Evolutionary conservation across 1,284 basidiomycete genomes (phyloP), one percentile per base, ranked within the genome.

Genomic region (Chalciporus piperatoides): DNA sequence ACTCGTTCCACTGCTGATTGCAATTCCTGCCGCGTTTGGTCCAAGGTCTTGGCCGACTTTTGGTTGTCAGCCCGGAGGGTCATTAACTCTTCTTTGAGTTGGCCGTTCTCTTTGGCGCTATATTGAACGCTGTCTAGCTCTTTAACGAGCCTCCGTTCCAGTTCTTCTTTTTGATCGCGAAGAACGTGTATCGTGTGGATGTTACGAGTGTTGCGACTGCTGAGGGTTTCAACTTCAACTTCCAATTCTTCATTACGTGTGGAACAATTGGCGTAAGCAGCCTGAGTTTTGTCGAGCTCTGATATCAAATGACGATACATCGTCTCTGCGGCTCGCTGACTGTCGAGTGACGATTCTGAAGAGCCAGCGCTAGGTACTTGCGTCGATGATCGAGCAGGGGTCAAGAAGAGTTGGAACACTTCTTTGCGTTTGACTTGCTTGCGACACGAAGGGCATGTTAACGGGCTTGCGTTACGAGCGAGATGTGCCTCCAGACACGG

Each of bases 381-480:
- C n/a, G 32, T 44, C 8, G 43, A 50, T 5, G 52, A 36, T 27
- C 49, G 58, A 30, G 53, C 55, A 19, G 65, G 47, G 6, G 55
- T 14, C 12, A 68, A 54, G 36, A 66, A 65, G 41, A 65, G 46
- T 9, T 59, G 48, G 19, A 68, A 54, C 0, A 60, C 61, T 14
- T 68, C 63, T 39, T 36, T 67, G 21, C 54, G 62, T 41, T 38
- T 55, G 35, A 68, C 38, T 21, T 54, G 55, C 30, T 68, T 64
- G 48, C 63, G 65, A 41, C 63, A 65, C 14, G 64, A 54, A 21
- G 67, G 63, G 6, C 63, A 65, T 19, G 54, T 54, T 17, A 49
- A 41, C 19, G 46, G 35, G 6, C 33, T 51, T 12, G 41, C 44
- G n/a, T 49, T 38, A 10, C 53, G 59, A 21, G 59, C 28, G 41